A percentile compares a stretch with the other conserved stretches of the same genome.
These are phyloP conservation scores for Aspergillus vadensis DNA, from an alignment of 2,329 filamentous ascomycete species.

Conservation along the genomic window DNA sequence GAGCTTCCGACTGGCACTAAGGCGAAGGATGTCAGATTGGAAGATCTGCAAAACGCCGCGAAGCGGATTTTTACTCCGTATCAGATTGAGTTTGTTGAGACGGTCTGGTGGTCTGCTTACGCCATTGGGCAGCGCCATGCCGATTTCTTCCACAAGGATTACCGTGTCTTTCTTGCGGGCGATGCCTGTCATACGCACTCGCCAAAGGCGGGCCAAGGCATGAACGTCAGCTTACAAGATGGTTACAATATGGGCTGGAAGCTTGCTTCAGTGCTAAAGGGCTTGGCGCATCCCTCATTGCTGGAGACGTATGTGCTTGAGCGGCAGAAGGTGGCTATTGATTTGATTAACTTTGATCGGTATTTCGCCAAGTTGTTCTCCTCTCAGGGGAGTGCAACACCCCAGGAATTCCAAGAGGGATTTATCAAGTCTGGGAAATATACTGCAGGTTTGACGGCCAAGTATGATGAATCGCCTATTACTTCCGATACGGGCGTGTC, in stretches of 20 bases:
- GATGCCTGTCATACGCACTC: constrained; percentile 71
- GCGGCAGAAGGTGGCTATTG: constrained; percentile 54
- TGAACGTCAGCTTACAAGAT: constrained; percentile 59
- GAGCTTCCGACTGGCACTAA: constrained; percentile 56
- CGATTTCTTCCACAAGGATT: constrained; percentile 65
- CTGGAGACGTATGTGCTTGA: constrained; percentile 58
- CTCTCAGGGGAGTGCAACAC: constrained; percentile 44
- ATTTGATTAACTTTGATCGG: constrained; percentile 64
- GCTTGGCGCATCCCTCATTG: constrained; percentile 46
- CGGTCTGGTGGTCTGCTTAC: constrained; percentile 71
- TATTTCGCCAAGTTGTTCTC: constrained; percentile 58
- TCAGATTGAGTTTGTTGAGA: constrained; percentile 56
- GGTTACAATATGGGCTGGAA: constrained; percentile 65
- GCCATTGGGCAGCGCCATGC: constrained; percentile 72
- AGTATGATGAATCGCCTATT: constrained; percentile 56
- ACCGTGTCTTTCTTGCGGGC: constrained; percentile 68
- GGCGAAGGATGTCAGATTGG: constrained; percentile 55
- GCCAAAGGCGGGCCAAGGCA: constrained; percentile 69
- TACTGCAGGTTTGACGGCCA: constrained; percentile 61
- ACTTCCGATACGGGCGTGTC: constrained; percentile 41
- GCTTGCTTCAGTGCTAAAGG: constrained; percentile 53
- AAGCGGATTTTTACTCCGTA: constrained; percentile 59
- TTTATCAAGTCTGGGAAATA: constrained; percentile 61
- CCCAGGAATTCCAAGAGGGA: constrained; percentile 57
- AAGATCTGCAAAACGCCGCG: constrained; percentile 57